Conservation (phyloP, 257 asterid genomes). For the Solanum corneliomulleri region DNA sequence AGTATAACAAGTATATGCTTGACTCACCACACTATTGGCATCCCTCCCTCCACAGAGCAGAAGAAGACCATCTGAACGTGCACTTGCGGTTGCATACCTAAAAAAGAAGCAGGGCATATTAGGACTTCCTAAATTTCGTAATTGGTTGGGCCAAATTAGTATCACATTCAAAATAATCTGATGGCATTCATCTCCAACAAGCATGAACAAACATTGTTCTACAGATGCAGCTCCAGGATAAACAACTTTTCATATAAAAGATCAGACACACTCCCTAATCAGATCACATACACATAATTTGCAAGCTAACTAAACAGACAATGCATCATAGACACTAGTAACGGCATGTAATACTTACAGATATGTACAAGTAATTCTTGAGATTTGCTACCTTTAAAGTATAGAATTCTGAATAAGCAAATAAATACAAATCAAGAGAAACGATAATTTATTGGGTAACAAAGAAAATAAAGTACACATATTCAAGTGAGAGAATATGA, state of each 20-base stretch:
- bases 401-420: not conserved
- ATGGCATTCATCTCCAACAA: not conserved
- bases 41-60: slow-evolving; percentile 99
- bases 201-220: not conserved
- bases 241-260: not conserved
- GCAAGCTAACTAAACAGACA: not conserved
- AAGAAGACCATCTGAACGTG: slow-evolving; percentile 99
- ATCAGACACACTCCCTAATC: not conserved
- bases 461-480: not conserved
- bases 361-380: not conserved
- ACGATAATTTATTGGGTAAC: not conserved
- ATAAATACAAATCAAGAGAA: not conserved
- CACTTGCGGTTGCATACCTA: slow-evolving; percentile 99
- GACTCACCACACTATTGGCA: slow-evolving; percentile 89
- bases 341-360: not conserved
- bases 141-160: not conserved
- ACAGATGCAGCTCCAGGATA: not conserved
- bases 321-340: not conserved
- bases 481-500: not conserved
- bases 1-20: not conserved
- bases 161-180: not conserved
- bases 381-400: not conserved
- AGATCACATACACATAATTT: not conserved
- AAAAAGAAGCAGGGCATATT: not conserved
- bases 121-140: not conserved